phyloP scores from a whole-genome alignment of 1,284 basidiomycete genomes.

The Sporisorium graminicola region DNA sequence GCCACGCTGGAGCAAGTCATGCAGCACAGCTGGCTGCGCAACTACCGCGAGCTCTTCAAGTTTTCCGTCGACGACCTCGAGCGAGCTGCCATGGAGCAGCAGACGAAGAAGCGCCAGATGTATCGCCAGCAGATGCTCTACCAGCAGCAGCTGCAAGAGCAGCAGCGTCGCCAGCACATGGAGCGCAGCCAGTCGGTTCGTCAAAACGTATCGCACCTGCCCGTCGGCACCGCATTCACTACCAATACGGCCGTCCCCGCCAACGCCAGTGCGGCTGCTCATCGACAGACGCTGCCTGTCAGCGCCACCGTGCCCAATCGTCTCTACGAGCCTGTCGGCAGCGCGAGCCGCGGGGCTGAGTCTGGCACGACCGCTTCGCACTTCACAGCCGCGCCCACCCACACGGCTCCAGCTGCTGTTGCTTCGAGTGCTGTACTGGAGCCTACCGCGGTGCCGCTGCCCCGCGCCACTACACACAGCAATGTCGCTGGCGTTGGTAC shows the following conservation, averaged over 20 bases:
- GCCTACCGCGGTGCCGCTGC: constrained; percentile 6
- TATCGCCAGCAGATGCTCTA: constrained; percentile 69
- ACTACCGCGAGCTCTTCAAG: constrained; percentile 68
- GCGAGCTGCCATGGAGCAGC: constrained; percentile 68
- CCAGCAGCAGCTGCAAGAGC: constrained; percentile 66
- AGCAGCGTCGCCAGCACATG: constrained; percentile 54
- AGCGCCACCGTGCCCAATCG: constrained; percentile 51
- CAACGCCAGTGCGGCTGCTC: constrained; percentile 15
- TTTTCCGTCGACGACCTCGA: constrained; percentile 69
- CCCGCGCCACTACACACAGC: constrained; percentile 21
- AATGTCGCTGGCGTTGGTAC: constrained; percentile 13
- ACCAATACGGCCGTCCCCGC: constrained; percentile 42
- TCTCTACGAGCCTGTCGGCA: constrained; percentile 43
- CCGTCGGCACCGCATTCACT: constrained; percentile 49
- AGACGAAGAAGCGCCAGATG: constrained; percentile 67
- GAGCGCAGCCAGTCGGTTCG: constrained; percentile 54
- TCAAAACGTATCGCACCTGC: constrained; percentile 38
- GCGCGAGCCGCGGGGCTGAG: constrained; percentile 20
- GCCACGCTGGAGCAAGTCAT: constrained; percentile 66
- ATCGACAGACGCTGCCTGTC: constrained; percentile 45
- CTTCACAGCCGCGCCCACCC: background rate
- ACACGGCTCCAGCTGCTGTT: constrained; percentile 10
- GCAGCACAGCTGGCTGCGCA: constrained; percentile 67
- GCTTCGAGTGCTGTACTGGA: constrained; percentile 4
- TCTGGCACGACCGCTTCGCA: constrained; percentile 4